Evolutionary conservation across 2,329 filamentous ascomycete genomes (phyloP), one percentile per base, ranked within the genome.

Genomic region (Emmonsiellopsis sp.): DNA sequence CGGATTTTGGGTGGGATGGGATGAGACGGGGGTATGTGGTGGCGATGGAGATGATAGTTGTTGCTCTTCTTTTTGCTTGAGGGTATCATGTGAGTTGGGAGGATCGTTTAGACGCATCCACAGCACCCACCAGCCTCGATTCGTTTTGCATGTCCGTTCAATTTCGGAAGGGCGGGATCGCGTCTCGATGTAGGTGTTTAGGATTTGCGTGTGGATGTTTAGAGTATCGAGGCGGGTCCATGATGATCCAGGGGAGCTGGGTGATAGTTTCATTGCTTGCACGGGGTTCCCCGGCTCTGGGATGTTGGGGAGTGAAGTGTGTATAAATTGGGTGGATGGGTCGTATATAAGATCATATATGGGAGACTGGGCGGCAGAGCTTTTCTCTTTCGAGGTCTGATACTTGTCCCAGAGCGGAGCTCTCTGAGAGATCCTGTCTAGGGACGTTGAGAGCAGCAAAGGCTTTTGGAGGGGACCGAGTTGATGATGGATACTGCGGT

Each of bases 91-190:
- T 13, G 37, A 7, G 53, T 14, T 13, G 21, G 42, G 36, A 13
- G 51, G 33, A n/a, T 54, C 49, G 5, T 71, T 70, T 33, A 83
- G 65, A 7, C 79, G 74, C 65, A 84, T 77, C 82, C 82, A 85
- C 21, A 84, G 77, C 2, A 85, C 74, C 82, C 82, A 85, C 82
- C 82, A 85, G 6, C 80, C 80, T n/a, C 82, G 75, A 43, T 68
- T 76, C 0, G 82, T 84, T 65, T 84, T 85, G 64, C 77, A 79
- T 1, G 79, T 84, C 34, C 79, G 73, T 60, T 85, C 82, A 6
- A 79, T 70, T 56, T 84, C 80, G 7, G 69, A 64, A 1, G 65
- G 58, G 1, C 67, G 67, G 21, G 66, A 66, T 2, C 76, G 71
- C 1, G 80, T 82, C 54, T 74, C 73, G n/a, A 67, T 63, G 49